A percentile compares a stretch with the other conserved stretches of the same genome.
Conservation (phyloP, 495 filamentous ascomycete genomes). For the Neurospora tetrasperma region DNA sequence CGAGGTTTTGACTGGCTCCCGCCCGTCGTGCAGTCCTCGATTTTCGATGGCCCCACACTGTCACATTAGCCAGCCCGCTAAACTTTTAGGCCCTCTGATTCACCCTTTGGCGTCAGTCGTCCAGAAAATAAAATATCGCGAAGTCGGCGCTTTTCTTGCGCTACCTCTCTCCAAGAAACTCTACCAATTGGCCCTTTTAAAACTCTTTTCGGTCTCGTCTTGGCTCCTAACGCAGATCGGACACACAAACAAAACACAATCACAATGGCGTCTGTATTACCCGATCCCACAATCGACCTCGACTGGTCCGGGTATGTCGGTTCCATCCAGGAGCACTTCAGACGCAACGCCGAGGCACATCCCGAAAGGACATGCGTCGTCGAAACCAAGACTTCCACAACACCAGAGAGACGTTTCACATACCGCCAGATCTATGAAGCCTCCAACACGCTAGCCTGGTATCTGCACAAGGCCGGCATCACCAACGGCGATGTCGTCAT, state of each 20-base stretch:
- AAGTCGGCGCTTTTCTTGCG: background rate
- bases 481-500: constrained; percentile 83
- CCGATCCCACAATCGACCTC: constrained; percentile 67
- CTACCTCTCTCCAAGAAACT: background rate
- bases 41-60: background rate
- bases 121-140: background rate
- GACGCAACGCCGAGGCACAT: constrained; percentile 56
- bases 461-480: constrained; percentile 63
- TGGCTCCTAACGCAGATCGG: background rate
- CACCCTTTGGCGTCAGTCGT: background rate
- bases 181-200: background rate
- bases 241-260: background rate
- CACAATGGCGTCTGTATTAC: constrained; percentile 27
- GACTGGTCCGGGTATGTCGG: constrained; percentile 77
- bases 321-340: constrained; percentile 31
- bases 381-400: constrained; percentile 59
- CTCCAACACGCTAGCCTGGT: constrained; percentile 69
- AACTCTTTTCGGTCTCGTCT: background rate
- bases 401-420: constrained; percentile 59
- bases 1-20: too few species aligned
- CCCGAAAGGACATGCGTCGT: constrained; percentile 74
- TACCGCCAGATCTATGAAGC: constrained; percentile 85
- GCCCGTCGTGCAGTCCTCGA: too few species aligned
- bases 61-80: background rate
- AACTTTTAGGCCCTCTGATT: background rate